A percentile compares a stretch with the other conserved stretches of the same genome.
Evolutionary conservation across 2,329 filamentous ascomycete species (phyloP).

Genomic region (Bipolaris victoriae): DNA sequence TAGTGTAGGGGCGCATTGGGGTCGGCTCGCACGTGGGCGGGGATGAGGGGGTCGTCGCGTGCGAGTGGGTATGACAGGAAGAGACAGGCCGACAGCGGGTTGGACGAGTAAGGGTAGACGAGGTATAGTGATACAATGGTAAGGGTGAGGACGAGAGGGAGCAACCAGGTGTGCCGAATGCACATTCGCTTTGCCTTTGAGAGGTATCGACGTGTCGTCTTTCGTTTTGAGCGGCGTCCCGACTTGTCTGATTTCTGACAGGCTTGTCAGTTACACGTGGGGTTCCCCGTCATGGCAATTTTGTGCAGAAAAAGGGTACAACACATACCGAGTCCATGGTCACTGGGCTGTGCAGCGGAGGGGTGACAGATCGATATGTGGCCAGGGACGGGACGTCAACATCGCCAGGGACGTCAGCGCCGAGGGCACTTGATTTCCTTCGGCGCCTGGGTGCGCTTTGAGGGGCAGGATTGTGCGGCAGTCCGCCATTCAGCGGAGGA

Average conservation of each 20-base stretch:
- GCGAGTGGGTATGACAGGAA: constrained; percentile 88
- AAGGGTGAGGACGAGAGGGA: constrained; percentile 71
- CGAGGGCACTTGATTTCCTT: constrained; percentile 57
- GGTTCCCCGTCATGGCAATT: neutral
- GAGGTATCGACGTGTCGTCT: constrained; percentile 53
- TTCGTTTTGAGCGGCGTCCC: constrained; percentile 53
- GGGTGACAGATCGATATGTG: constrained; percentile 45
- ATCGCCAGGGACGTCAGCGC: constrained; percentile 53
- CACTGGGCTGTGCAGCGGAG: constrained; percentile 25
- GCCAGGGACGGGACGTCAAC: constrained; percentile 59
- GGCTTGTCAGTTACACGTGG: constrained; percentile 8
- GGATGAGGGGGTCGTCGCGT: constrained; percentile 45
- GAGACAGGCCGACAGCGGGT: constrained; percentile 80
- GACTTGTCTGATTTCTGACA: constrained; percentile 32
- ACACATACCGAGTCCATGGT: constrained; percentile 30
- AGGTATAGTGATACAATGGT: constrained; percentile 72
- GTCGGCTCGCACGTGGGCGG: constrained; percentile 46
- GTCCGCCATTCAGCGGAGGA: constrained; percentile 35
- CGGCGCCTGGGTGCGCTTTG: constrained; percentile 38
- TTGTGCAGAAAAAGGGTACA: no score
- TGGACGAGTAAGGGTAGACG: constrained; percentile 76
- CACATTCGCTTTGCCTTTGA: constrained; percentile 55
- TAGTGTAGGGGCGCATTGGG: constrained; percentile 65
- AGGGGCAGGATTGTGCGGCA: constrained; percentile 15
- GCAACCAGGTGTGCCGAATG: constrained; percentile 65